Percentiles rank a stretch among this genome's conserved stretches.
Conservation (phyloP, 805 yeast genomes). For the Yarrowia yakushimensis region DNA sequence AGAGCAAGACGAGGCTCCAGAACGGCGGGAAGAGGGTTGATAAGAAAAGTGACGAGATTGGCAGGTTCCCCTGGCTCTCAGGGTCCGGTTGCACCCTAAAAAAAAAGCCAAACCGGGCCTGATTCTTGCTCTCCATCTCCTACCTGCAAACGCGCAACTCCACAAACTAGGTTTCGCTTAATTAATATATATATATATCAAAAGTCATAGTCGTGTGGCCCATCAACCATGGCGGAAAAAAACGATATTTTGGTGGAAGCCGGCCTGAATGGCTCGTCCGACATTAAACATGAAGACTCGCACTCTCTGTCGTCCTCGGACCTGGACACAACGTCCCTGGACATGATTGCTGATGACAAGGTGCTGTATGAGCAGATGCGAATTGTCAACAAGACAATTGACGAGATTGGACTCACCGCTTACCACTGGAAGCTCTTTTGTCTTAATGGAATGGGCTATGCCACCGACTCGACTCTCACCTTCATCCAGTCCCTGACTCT, state of each 20-base stretch:
- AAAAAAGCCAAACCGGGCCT: no score
- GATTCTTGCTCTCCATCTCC: no score
- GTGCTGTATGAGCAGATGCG: constrained; percentile 22
- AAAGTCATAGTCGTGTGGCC: neutral
- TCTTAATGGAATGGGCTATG: constrained; percentile 56
- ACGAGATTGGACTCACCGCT: constrained; percentile 60
- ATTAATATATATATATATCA: neutral
- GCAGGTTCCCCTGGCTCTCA: neutral
- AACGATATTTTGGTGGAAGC: neutral
- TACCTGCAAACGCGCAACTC: neutral
- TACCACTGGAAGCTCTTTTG: constrained; percentile 50
- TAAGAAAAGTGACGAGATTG: neutral
- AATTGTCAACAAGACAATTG: constrained; percentile 52
- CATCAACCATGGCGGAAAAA: neutral
- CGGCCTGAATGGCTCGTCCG: neutral
- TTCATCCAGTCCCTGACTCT: constrained; percentile 48
- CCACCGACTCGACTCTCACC: constrained; percentile 52
- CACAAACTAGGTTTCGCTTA: neutral
- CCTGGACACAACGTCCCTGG: neutral
- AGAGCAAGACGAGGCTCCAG: neutral
- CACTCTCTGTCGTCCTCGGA: constrained; percentile 12
- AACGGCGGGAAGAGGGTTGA: neutral
- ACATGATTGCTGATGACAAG: constrained; percentile 18
- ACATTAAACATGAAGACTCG: neutral
- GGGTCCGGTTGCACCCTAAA: no score